Evolutionary conservation across 2,329 filamentous ascomycete species (phyloP), one percentile per base, ranked within the genome.

Genomic region (Aulographum hederae): DNA sequence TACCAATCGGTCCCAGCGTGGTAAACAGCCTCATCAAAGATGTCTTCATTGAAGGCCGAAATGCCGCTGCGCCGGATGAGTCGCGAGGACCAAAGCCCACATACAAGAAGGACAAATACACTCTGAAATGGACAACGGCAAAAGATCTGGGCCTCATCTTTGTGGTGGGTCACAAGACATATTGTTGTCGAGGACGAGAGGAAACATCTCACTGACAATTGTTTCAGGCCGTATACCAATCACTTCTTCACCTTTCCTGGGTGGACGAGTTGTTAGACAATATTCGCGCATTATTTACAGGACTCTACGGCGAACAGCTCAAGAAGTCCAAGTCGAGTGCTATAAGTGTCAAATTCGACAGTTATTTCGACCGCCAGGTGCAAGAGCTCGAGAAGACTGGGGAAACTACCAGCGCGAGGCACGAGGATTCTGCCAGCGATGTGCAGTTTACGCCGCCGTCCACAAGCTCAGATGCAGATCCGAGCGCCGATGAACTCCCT

Each of bases 61-160:
- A 17, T 5, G 21, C 69, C 37, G 66, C 72, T 35, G 55, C 61
- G 13, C 58, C 57, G 19, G 67, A 73, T 37, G 56, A 63, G 31
- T 69, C 73, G 5, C 65, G 72, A 11, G 60, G 69, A 12, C 61
- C 57, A 31, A 81, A 81, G 43, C 70, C 79, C 12, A 66, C 75
- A 0, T 98, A 89, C 59, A 81, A 72, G 54, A 78, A 80, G 47
- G 89, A 95, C 44, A 84, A 91, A 42, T 91, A 95, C 50, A 95
- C 84, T 1, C 54, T 98, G 42, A 91, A 89, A 58, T 98, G 86
- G 80, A 84, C 82, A 4, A 72, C 79, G 21, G 77, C 78, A 33
- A 95, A 94, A 58, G 89, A 98, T 49, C 61, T 95, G 32, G 84
- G 85, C 26, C 59, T 98, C 41, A 91, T 98, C 41, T 98, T 98